These are phyloP conservation scores for Aurifilum marmelostoma DNA, from an alignment of 2,329 filamentous ascomycete genomes.

Conservation along the genomic window DNA sequence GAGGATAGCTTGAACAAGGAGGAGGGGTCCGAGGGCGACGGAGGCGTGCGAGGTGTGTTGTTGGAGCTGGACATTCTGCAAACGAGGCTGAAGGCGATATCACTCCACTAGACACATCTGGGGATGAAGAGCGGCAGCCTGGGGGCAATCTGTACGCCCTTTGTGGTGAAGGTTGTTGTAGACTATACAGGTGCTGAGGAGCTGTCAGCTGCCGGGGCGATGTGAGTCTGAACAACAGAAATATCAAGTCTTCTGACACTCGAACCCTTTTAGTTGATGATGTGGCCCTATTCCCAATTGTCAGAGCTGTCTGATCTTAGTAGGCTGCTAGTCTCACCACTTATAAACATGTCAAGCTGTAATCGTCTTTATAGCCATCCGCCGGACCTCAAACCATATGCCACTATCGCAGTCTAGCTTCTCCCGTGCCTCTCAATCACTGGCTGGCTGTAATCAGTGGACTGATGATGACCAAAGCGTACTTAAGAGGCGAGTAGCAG, in stretches of 20 bases:
- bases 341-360: neutral
- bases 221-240: neutral
- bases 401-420: neutral
- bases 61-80: constrained; percentile 28
- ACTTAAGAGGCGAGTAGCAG: too few species aligned
- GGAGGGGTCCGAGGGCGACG: constrained; percentile 9
- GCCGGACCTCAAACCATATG: neutral
- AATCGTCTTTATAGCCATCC: neutral
- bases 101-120: constrained; percentile 15
- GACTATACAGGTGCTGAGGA: too few species aligned
- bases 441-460: neutral
- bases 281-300: neutral
- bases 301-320: neutral
- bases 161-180: too few species aligned
- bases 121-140: too few species aligned
- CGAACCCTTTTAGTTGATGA: neutral
- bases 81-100: constrained; percentile 24
- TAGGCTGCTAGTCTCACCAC: neutral
- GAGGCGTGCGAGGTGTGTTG: constrained; percentile 20
- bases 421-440: neutral
- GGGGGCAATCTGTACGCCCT: too few species aligned
- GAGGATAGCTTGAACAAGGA: constrained; percentile 27
- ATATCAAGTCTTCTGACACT: neutral
- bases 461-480: too few species aligned
- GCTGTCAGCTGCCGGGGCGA: neutral